Conservation (phyloP, 176 grass and related monocot genomes). For the Chloris gayana region DNA sequence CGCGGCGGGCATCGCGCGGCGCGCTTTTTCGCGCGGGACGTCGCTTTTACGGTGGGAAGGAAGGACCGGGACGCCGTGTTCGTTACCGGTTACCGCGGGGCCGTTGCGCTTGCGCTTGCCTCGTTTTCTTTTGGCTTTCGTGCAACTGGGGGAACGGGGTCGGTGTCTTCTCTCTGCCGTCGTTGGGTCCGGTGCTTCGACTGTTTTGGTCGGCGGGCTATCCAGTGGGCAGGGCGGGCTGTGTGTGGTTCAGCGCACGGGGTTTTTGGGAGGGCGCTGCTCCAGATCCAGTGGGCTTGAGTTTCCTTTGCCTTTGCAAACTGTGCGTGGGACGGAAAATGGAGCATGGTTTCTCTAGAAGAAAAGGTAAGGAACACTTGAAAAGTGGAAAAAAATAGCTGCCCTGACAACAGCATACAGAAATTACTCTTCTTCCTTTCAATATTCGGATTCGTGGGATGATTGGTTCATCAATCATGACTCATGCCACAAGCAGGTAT, state of each 20-base stretch:
- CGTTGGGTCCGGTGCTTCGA: neutral
- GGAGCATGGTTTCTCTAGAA: neutral
- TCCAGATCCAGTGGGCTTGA: neutral
- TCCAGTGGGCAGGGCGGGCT: neutral
- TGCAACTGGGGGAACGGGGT: neutral
- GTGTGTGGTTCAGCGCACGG: neutral
- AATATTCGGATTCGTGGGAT: too few species aligned
- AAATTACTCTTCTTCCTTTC: too few species aligned
- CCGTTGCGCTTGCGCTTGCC: too few species aligned
- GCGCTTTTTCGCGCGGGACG: conserved; percentile 9
- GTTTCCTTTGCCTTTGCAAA: neutral
- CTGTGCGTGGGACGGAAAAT: neutral
- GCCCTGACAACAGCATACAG: too few species aligned
- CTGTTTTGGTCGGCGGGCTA: neutral
- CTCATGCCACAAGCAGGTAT: too few species aligned
- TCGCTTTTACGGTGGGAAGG: conserved; percentile 26
- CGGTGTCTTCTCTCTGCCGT: too few species aligned
- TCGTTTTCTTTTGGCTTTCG: neutral
- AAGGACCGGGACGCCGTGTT: neutral
- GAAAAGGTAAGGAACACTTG: neutral
- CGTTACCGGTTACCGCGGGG: neutral
- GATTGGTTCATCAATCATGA: too few species aligned
- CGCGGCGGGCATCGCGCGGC: conserved; percentile 46
- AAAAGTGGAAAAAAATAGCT: neutral
- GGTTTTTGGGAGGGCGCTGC: neutral